Evolutionary conservation across 352 stramenopile genomes (phyloP).

Genomic region (Globisporangium viniferum): DNA sequence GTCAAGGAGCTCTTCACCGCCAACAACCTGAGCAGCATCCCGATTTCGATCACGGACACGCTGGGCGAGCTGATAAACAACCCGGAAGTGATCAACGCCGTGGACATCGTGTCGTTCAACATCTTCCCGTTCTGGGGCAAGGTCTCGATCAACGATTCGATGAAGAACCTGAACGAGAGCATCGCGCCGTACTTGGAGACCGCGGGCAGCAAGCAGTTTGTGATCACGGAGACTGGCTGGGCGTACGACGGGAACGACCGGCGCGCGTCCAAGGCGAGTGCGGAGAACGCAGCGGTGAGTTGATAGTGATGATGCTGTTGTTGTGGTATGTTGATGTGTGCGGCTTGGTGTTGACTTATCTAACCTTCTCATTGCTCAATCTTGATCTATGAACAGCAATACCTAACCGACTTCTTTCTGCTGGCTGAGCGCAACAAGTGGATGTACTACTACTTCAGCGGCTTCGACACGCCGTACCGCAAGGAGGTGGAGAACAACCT

Average conservation of each 20-base stretch:
- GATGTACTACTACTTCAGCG: slow-evolving; percentile 34
- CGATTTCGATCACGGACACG: slow-evolving; percentile 68
- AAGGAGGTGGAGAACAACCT: slow-evolving; percentile 15
- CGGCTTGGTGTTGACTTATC: too few species aligned
- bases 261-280: slow-evolving; percentile 31
- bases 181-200: slow-evolving; percentile 31
- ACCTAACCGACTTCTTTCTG: slow-evolving; percentile 62
- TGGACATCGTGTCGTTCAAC: slow-evolving; percentile 64
- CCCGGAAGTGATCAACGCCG: slow-evolving; percentile 50
- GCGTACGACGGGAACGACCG: slow-evolving; percentile 32
- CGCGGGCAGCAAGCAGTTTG: slow-evolving; percentile 49
- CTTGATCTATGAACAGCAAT: slow-evolving; percentile 22
- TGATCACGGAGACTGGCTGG: slow-evolving; percentile 73
- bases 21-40: slow-evolving; percentile 29
- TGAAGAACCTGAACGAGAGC: slow-evolving; percentile 42
- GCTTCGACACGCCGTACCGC: slow-evolving; percentile 30
- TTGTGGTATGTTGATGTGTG: neutral
- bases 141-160: slow-evolving; percentile 29
- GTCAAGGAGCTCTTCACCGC: slow-evolving; percentile 43
- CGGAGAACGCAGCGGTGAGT: slow-evolving; percentile 26
- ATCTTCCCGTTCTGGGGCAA: slow-evolving; percentile 73
- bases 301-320: neutral
- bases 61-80: slow-evolving; percentile 46
- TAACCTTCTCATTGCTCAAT: neutral
- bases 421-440: slow-evolving; percentile 35